Evolutionary conservation across 495 filamentous ascomycete genomes (phyloP).

Genomic region (Podospora conica): DNA sequence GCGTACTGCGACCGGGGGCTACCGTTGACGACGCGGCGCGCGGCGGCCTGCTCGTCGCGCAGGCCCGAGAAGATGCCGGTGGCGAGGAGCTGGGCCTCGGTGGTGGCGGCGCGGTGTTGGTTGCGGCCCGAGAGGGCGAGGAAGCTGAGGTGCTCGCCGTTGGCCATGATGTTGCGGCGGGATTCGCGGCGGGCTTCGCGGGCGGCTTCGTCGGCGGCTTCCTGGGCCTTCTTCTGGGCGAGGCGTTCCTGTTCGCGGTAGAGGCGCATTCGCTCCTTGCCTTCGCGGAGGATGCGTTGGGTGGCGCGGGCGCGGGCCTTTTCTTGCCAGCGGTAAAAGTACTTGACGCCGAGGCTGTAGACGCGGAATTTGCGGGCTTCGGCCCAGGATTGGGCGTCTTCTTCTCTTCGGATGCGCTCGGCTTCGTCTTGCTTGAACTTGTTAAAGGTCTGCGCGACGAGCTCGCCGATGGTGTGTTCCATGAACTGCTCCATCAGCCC

Average conservation of each 20-base stretch:
- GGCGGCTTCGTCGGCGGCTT: slow-evolving; percentile 29
- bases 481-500: slow-evolving; percentile 38
- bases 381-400: slow-evolving; percentile 34
- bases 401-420: slow-evolving; percentile 33
- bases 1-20: no score
- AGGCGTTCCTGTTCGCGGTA: slow-evolving; percentile 26
- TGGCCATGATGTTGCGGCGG: slow-evolving; percentile 20
- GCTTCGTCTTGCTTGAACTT: slow-evolving; percentile 32
- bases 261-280: slow-evolving; percentile 25
- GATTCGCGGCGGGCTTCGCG: slow-evolving; percentile 19
- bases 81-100: slow-evolving; percentile 39
- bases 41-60: slow-evolving; percentile 30
- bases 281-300: slow-evolving; percentile 31
- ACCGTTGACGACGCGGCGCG: slow-evolving; percentile 24
- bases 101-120: slow-evolving; percentile 1
- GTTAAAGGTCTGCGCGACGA: slow-evolving; percentile 29
- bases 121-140: slow-evolving; percentile 6
- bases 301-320: slow-evolving; percentile 26
- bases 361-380: slow-evolving; percentile 34
- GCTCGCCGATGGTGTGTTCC: slow-evolving; percentile 28
- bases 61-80: slow-evolving; percentile 37
- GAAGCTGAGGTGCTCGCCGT: slow-evolving; percentile 14
- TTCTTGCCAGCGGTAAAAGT: slow-evolving; percentile 44
- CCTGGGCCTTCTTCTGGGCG: slow-evolving; percentile 23
- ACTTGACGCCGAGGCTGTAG: slow-evolving; percentile 41